Evolutionary conservation across 2,329 filamentous ascomycete genomes (phyloP).

Genomic region (Talaromyces amestolkiae): DNA sequence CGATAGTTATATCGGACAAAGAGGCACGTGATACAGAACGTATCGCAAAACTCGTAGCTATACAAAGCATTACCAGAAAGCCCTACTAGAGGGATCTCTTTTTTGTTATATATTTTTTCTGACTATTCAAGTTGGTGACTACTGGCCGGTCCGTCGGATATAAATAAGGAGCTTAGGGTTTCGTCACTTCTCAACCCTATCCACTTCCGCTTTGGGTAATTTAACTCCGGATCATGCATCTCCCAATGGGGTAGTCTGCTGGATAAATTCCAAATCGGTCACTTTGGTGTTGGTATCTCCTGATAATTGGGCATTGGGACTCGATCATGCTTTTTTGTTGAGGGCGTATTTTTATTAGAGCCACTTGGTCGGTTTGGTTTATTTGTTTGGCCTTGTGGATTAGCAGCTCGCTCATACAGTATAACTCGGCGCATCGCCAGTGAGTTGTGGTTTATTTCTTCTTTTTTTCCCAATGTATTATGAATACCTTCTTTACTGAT

Average conservation of each 20-base stretch:
- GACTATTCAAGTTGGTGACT: background rate
- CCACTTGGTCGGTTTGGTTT: background rate
- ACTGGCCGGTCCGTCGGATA: background rate
- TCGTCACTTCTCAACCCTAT: background rate
- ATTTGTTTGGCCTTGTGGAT: background rate
- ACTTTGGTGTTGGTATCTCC: background rate
- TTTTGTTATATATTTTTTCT: background rate
- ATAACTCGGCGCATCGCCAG: background rate
- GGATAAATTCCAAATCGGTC: background rate
- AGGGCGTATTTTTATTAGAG: background rate
- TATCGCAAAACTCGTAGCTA: no score
- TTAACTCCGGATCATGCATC: constrained; percentile 1
- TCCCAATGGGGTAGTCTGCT: constrained; percentile 1
- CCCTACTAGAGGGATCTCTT: background rate
- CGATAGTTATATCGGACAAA: no score
- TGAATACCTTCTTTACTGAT: background rate
- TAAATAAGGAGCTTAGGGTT: background rate
- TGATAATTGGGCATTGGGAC: background rate
- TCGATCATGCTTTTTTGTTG: background rate
- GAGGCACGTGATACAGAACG: no score
- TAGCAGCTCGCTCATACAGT: background rate
- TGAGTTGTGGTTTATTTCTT: background rate
- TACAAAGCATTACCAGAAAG: no score
- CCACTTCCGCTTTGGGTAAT: constrained; percentile 5
- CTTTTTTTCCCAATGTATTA: background rate